Conservation (phyloP, 805 yeast species). For the Alloascoidea hylecoeti region DNA sequence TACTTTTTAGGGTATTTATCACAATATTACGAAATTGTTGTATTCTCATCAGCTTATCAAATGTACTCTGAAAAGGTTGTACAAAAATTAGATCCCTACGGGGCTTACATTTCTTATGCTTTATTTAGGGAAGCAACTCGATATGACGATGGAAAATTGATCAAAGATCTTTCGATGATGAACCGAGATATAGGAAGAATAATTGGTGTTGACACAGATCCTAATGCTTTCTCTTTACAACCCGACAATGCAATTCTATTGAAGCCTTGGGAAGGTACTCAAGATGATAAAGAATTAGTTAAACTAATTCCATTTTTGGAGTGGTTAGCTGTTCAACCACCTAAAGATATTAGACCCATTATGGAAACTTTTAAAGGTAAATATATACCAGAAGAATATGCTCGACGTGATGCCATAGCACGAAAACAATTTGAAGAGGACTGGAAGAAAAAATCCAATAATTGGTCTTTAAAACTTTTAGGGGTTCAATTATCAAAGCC, state of each 20-base stretch:
- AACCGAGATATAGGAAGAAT: constrained; percentile 84
- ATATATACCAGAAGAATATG: constrained; percentile 66
- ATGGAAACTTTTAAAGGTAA: constrained; percentile 55
- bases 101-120: constrained; percentile 76
- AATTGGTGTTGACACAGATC: constrained; percentile 65
- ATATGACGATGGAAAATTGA: constrained; percentile 74
- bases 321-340: constrained; percentile 77
- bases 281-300: constrained; percentile 65
- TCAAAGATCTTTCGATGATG: constrained; percentile 81
- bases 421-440: constrained; percentile 41
- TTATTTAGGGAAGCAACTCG: constrained; percentile 85
- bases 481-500: constrained; percentile 45
- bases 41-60: constrained; percentile 77
- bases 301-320: constrained; percentile 85
- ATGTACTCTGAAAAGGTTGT: constrained; percentile 77
- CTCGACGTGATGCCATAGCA: constrained; percentile 59
- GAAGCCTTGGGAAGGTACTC: constrained; percentile 74
- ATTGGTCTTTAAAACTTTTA: constrained; percentile 44
- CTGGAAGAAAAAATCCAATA: constrained; percentile 27
- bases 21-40: constrained; percentile 90
- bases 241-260: constrained; percentile 90
- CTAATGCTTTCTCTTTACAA: constrained; percentile 61
- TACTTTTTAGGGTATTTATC: constrained; percentile 90
- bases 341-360: constrained; percentile 83
- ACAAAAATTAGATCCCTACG: constrained; percentile 84